Evolutionary conservation across 257 asterid genomes (phyloP), one percentile per base, ranked within the genome.

Genomic region (Nicotiana benthamiana): DNA sequence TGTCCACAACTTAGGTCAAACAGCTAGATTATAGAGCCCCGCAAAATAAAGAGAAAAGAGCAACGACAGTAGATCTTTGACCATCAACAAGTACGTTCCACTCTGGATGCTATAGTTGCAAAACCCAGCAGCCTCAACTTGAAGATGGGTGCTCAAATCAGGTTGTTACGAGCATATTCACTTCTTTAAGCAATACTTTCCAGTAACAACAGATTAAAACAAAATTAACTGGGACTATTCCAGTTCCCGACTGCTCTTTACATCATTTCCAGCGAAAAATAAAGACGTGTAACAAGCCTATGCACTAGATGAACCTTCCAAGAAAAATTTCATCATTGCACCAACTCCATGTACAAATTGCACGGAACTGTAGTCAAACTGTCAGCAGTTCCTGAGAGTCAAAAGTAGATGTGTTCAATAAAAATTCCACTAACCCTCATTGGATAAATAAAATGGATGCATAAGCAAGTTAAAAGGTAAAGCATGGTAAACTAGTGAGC

Each of bases 381-480:
- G 32, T 74, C 61, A 74, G 79, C 61, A 74, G 43, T 48, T 74
- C 79, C 79, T 74, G 79, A 24, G 43, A 74, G 24, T 24, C 61
- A 15, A 74, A 74, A 7, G 0, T 13, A 48, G 30, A 74, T 20
- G 27, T 48, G 40, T 74, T 48, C 40, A 6, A 13, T 15, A 17
- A 24, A 74, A 74, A 46, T 15, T 27, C 26, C 4, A 24, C 60
- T 2, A 48, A 24, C 26, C 61, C 8, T 43, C 57, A 43, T 20
- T 43, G 20, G 27, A 5, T 22, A 46, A 20, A 70, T 40, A 40
- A 17, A 20, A 20, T 12, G 57, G 57, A 70, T 3, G 77, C 36
- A 70, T n/a, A 22, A 43, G 36, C 7, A 11, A 13, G 36, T 43
- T 40, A 8, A 74, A 24, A 74, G 79, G 40, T 24, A 59, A 74